Conservation (phyloP, 2,329 filamentous ascomycete genomes). For the Colletotrichum acutatum region DNA sequence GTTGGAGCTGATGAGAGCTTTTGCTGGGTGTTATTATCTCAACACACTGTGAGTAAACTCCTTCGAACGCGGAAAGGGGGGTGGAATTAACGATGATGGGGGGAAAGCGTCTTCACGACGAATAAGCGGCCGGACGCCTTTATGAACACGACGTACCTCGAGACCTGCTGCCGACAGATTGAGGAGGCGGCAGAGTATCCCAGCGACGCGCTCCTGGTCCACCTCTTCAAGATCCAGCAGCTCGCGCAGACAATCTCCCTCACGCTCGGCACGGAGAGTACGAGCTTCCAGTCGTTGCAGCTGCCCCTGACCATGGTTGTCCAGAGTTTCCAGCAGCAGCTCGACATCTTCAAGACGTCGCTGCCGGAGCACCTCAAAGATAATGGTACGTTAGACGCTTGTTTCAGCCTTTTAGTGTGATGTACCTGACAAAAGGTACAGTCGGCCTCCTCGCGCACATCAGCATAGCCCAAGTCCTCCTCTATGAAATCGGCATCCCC, state of each 20-base stretch:
- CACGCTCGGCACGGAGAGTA: constrained; percentile 46
- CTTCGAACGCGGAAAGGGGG: no score
- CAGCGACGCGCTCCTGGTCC: constrained; percentile 56
- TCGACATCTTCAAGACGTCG: constrained; percentile 51
- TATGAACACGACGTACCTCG: constrained; percentile 57
- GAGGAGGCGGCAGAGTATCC: constrained; percentile 54
- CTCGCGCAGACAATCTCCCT: constrained; percentile 58
- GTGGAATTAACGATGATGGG: no score
- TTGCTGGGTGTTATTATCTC: constrained; percentile 61
- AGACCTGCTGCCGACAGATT: constrained; percentile 55
- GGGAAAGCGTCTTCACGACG: constrained; percentile 52
- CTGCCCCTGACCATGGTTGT: constrained; percentile 55
- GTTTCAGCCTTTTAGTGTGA: no score
- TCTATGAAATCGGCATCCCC: constrained; percentile 58
- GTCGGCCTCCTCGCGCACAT: constrained; percentile 55
- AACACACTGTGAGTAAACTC: constrained; percentile 58
- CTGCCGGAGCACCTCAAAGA: constrained; percentile 48
- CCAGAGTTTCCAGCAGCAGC: constrained; percentile 55
- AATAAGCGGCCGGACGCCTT: constrained; percentile 60
- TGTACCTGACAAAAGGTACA: constrained; percentile 41
- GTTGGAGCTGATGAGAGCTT: constrained; percentile 59
- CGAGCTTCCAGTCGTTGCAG: constrained; percentile 45
- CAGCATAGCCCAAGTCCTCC: constrained; percentile 56
- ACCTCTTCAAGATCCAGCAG: constrained; percentile 59
- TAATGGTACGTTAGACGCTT: constrained; percentile 44